phyloP scores from a whole-genome alignment of 2,329 filamentous ascomycete genomes.

The Diplodia intermedia region DNA sequence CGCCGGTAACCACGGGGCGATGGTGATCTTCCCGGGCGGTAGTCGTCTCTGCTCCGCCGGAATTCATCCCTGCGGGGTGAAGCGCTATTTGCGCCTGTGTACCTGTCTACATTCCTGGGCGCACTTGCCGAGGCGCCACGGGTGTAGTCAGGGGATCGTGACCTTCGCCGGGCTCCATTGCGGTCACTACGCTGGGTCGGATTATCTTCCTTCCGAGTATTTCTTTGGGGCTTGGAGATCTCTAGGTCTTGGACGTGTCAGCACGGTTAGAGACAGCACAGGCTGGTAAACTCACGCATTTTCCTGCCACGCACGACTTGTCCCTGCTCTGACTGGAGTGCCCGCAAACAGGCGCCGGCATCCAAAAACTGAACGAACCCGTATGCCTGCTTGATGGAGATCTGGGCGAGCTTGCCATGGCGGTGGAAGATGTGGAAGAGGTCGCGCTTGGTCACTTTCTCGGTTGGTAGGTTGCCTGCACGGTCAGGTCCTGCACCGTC shows the following conservation, averaged over 20 bases:
- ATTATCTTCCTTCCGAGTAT: constrained; percentile 64
- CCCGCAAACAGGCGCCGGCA: constrained; percentile 72
- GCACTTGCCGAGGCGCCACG: constrained; percentile 53
- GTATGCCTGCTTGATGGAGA: constrained; percentile 95
- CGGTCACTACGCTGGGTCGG: constrained; percentile 46
- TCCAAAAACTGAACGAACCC: constrained; percentile 95
- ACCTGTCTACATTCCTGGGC: constrained; percentile 52
- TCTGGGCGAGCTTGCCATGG: constrained; percentile 87
- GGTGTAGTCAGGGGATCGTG: constrained; percentile 68
- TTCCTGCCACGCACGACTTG: constrained; percentile 84
- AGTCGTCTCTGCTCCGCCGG: constrained; percentile 70
- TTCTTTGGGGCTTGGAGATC: constrained; percentile 86
- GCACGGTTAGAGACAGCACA: constrained; percentile 33
- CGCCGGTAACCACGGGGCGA: constrained; percentile 50
- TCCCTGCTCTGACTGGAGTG: constrained; percentile 80
- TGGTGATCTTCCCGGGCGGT: constrained; percentile 55
- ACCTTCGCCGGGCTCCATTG: constrained; percentile 58
- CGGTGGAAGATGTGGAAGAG: constrained; percentile 89
- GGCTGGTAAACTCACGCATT: constrained; percentile 74
- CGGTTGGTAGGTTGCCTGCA: constrained; percentile 85
- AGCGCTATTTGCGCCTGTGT: constrained; percentile 43
- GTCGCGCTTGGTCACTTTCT: constrained; percentile 91
- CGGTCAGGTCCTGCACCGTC: constrained; percentile 24
- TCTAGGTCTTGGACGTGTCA: constrained; percentile 73
- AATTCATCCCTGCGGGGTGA: constrained; percentile 52